Conservation (phyloP, 441 rosid genomes). For the Corymbia citriodora region DNA sequence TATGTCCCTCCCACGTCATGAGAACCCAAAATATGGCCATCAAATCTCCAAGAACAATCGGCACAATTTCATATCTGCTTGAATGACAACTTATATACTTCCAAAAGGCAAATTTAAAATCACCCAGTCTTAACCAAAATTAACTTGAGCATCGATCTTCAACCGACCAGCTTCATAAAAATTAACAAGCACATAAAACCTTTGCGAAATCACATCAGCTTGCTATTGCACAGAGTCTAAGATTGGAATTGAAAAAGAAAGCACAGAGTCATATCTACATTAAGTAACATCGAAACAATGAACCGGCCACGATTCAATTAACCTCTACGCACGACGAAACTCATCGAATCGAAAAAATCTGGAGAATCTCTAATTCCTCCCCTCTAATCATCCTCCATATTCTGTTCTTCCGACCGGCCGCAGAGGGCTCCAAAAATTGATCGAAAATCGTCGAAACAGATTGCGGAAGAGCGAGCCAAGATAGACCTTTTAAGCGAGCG, state of each 20-base stretch:
- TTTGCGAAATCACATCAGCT: not conserved
- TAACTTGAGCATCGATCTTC: not conserved
- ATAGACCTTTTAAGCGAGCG: constrained; percentile 10
- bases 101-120: not conserved
- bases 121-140: not conserved
- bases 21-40: not conserved
- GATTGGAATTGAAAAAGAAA: not conserved
- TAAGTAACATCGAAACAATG: not conserved
- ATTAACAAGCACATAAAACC: not conserved
- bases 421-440: not conserved
- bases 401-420: not conserved
- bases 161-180: not conserved
- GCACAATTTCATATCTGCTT: not conserved
- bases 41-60: not conserved
- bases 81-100: not conserved
- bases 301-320: not conserved
- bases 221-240: not conserved
- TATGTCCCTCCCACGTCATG: not conserved
- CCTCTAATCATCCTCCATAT: not conserved
- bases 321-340: not conserved
- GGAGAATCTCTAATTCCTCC: not conserved
- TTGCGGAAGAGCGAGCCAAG: not conserved
- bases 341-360: not conserved
- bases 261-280: not conserved
- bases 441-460: not conserved